Base-by-base conservation (phyloP, 805 yeast species). In the Blastobotrys parvus region DNA sequence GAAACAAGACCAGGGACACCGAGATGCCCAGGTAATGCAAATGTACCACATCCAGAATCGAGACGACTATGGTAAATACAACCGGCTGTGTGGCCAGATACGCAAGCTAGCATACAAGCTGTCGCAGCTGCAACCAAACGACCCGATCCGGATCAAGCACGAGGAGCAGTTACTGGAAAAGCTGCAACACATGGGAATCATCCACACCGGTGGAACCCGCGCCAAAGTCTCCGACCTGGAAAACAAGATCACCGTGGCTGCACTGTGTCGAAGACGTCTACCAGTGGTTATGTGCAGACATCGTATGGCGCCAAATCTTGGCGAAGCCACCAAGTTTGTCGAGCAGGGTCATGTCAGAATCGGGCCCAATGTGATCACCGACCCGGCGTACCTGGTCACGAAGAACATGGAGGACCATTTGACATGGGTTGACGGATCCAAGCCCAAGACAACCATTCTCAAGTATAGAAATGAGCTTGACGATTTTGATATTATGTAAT, bases 301-400 rank as follows among this genome's bases (percentile, higher is more conserved):
- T 52, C 85, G 82, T 56, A 94, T 92, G 99, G 89, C 95, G 0
- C 88, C 90, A 57, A 84, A 81, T 35, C 71, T 90, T 20, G 67
- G 74, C 22, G 97, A 89, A 32, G 98, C 97, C 0, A 84, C 89
- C 20, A 85, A 85, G 38, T 86, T 85, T 60, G 74, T 94, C 11
- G 97, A 92, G 59, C 97, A 92, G 62, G 99, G 99, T 2, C 97
- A 92, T 58, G 95, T 92, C 2, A 75, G 98, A 53, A 95, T 92
- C 4, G 99, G 99, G 0, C 97, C 97, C 10, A 83, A 87, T 59
- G 82, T 94, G 21, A 81, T 94, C 35, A 89, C 96, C 1, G 98
- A 92, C 62, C 94, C 97, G 3, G 96, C 97, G 0, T 90, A 81
- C 60, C 69, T 94, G 55, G 92, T 92, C 3, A 90, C 97, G 2